Percentiles rank a stretch among this genome's conserved stretches.
Conservation (phyloP, 208 protist species). For the Histomonas meleagridis region DNA sequence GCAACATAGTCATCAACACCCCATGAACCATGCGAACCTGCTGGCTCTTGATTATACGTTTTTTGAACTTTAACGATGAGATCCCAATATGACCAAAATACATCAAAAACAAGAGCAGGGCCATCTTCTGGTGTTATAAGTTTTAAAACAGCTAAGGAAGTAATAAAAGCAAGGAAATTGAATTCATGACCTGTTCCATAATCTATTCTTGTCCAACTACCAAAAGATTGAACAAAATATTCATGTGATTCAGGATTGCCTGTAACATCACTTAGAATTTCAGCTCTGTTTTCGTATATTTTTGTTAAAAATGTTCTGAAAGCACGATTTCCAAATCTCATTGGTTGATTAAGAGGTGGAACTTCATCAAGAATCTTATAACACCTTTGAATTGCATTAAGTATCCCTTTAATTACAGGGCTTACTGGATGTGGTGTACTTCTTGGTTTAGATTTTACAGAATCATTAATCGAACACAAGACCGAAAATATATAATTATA, state of each 20-base stretch:
- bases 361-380: constrained; percentile 41
- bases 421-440: neutral
- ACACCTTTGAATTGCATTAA: neutral
- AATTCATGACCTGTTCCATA: constrained; percentile 95
- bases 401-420: neutral
- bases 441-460: constrained; percentile 29
- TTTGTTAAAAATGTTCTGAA: constrained; percentile 42
- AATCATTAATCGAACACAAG: neutral
- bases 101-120: constrained; percentile 35
- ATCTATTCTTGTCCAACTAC: constrained; percentile 83
- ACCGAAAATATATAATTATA: neutral
- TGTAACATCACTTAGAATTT: neutral
- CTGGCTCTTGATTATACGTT: constrained; percentile 69
- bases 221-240: constrained; percentile 78
- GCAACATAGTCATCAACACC: constrained; percentile 95
- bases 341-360: constrained; percentile 38
- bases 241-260: constrained; percentile 60
- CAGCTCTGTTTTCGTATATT: neutral
- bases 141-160: constrained; percentile 63
- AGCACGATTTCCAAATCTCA: constrained; percentile 49
- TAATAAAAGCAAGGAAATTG: constrained; percentile 79
- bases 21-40: constrained; percentile 88
- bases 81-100: constrained; percentile 37
- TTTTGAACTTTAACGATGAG: constrained; percentile 67
- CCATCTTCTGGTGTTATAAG: constrained; percentile 42